A percentile compares a stretch with the other conserved stretches of the same genome.
Evolutionary conservation across 2,329 filamentous ascomycete genomes (phyloP).

Genomic region (Fusarium sublunatum): DNA sequence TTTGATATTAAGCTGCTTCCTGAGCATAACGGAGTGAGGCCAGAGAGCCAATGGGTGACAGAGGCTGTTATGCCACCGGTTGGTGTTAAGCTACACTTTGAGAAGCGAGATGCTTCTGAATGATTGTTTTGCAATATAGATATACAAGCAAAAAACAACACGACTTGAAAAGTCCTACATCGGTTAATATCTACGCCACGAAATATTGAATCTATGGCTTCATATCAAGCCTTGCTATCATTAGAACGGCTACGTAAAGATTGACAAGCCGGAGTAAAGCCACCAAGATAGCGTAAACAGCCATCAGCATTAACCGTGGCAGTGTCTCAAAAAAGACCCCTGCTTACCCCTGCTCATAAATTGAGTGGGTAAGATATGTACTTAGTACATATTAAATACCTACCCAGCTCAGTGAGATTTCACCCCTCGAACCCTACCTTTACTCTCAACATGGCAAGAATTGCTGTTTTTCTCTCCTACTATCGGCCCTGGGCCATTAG

Average conservation of each 20-base stretch:
- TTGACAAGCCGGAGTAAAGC: too few species aligned
- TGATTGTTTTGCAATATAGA: not conserved
- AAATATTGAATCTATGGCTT: too few species aligned
- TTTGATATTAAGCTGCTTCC: constrained; percentile 40
- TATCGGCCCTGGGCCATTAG: constrained; percentile 26
- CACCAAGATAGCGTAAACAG: not conserved
- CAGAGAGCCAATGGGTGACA: constrained; percentile 35
- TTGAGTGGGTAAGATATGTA: constrained; percentile 4
- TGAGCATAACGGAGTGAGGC: constrained; percentile 34
- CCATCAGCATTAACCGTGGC: not conserved
- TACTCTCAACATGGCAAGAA: constrained; percentile 11
- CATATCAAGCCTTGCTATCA: too few species aligned
- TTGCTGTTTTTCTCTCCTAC: constrained; percentile 20
- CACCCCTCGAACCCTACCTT: not conserved
- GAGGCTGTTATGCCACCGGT: constrained; percentile 39
- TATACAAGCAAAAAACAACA: too few species aligned
- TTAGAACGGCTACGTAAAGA: too few species aligned
- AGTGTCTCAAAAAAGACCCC: constrained; percentile 10
- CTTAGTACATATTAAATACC: constrained; percentile 15
- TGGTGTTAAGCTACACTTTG: constrained; percentile 32
- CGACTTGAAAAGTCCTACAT: too few species aligned
- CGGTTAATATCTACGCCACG: too few species aligned
- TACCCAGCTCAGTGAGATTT: constrained; percentile 17
- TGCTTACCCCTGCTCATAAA: constrained; percentile 3
- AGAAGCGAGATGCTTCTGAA: constrained; percentile 4